These are phyloP conservation scores for Leucocoprinus leucothites DNA, from an alignment of 768 basidiomycete genomes.

Conservation along the genomic window DNA sequence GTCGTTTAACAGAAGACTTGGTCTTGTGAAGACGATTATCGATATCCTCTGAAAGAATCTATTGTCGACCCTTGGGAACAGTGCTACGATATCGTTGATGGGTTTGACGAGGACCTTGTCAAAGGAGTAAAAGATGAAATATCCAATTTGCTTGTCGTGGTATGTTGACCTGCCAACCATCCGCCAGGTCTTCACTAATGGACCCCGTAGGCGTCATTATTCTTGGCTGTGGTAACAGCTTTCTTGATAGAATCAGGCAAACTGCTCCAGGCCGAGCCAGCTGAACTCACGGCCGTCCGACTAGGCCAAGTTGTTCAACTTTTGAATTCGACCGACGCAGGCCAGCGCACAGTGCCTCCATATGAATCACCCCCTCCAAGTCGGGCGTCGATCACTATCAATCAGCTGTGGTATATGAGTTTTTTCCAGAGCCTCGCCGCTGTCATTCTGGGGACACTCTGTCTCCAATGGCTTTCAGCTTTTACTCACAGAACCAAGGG, in stretches of 20 bases:
- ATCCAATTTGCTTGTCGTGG: slow-evolving; percentile 7
- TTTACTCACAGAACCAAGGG: slow-evolving; percentile 15
- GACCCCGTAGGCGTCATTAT: slow-evolving; percentile 1
- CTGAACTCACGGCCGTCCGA: neutral
- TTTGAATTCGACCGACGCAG: neutral
- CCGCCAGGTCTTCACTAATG: neutral
- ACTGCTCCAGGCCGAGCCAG: neutral
- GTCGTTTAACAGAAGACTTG: neutral
- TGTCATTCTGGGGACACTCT: slow-evolving; percentile 18
- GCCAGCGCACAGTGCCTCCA: neutral
- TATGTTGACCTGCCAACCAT: neutral
- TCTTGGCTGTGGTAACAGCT: slow-evolving; percentile 8
- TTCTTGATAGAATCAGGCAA: slow-evolving; percentile 7
- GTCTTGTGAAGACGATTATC: slow-evolving; percentile 7
- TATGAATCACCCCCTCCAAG: neutral
- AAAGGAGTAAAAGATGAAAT: slow-evolving; percentile 6
- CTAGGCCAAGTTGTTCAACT: neutral
- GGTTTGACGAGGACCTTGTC: slow-evolving; percentile 5
- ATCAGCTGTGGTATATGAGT: slow-evolving; percentile 19
- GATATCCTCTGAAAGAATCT: slow-evolving; percentile 3
- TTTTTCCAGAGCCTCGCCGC: slow-evolving; percentile 17
- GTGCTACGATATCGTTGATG: neutral
- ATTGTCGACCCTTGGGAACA: slow-evolving; percentile 6
- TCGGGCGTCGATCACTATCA: slow-evolving; percentile 12
- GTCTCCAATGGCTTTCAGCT: slow-evolving; percentile 23